Evolutionary conservation across 1,284 basidiomycete species (phyloP).

Genomic region (Moniliophthora roreri): DNA sequence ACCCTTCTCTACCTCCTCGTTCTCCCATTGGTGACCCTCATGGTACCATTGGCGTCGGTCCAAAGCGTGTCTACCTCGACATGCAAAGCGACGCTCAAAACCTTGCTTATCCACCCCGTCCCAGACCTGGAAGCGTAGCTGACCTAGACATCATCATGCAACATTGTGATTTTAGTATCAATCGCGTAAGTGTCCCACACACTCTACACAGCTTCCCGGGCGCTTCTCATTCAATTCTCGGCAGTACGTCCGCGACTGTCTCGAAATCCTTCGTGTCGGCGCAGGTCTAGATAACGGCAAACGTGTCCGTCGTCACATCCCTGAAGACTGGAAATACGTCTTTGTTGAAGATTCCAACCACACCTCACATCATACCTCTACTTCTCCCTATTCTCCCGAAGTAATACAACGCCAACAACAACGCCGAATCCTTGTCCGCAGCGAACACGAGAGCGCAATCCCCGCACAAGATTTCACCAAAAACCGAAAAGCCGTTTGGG

Average conservation of each 20-base stretch:
- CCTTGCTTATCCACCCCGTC: conserved; percentile 78
- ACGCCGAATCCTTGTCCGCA: conserved; percentile 25
- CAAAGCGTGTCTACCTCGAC: conserved; percentile 76
- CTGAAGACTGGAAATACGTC: conserved; percentile 69
- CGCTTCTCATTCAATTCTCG: neutral
- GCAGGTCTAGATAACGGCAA: conserved; percentile 70
- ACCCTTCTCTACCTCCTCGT: conserved; percentile 69
- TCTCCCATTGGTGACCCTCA: conserved; percentile 32
- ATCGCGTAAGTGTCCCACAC: conserved; percentile 52
- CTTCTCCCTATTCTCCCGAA: conserved; percentile 33
- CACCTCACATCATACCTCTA: conserved; percentile 29
- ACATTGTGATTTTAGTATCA: conserved; percentile 81
- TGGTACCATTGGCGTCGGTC: conserved; percentile 65
- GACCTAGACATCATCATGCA: conserved; percentile 89
- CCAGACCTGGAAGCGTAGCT: conserved; percentile 75
- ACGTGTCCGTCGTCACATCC: conserved; percentile 55
- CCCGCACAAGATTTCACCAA: conserved; percentile 37
- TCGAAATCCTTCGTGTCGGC: conserved; percentile 73
- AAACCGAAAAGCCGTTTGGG: conserved; percentile 40
- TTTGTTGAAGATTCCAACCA: conserved; percentile 52
- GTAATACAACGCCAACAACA: too few relatives aligned
- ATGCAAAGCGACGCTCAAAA: conserved; percentile 56
- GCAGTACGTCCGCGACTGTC: conserved; percentile 78
- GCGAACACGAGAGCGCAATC: conserved; percentile 36
- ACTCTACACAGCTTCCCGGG: conserved; percentile 7